Evolutionary conservation across 176 grass and related monocot genomes (phyloP), one percentile per base, ranked within the genome.

Genomic region (Carex parvula): DNA sequence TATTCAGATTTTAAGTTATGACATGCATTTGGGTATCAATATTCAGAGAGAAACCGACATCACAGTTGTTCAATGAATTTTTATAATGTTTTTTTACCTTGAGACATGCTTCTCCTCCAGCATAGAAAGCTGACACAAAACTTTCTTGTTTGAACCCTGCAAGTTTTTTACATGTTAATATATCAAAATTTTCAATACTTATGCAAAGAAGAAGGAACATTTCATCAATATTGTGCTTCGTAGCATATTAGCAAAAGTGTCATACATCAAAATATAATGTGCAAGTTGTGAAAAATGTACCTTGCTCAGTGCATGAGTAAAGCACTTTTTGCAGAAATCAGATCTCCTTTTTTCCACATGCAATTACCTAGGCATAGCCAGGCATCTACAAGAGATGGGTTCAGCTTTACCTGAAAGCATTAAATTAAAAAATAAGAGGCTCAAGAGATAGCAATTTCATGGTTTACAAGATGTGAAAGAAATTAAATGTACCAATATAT

Each of bases 271-370:
- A 56, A 55, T 17, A 77, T 77, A 56, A 56, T 56, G 22, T 56
- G 17, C 50, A 84, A 63, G 35, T 83, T 82, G 68, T 46, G 81
- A 87, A 81, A 86, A 83, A 86, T 26, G 61, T 94, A 98, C 95
- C 92, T 93, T 98, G 80, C 84, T 90, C 74, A 91, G 79, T 86
- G 95, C 92, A 85, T 90, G 89, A 13, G 56, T 85, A 82, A 90
- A 98, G 22, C 95, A 98, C 90, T 98, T 79, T 91, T 94, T 85
- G 95, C 95, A 78, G 89, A 88, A 79, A 78, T 84, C 61, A 98
- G 84, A 86, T 94, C 92, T n/a, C 95, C 95, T 84, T 98, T 98
- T 88, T 98, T 98, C 95, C 95, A 98, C 84, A 98, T 91, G 90
- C 95, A 98, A 84, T 94, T 98, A 70, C 95, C 92, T 79, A 98